Percentiles rank a stretch among this genome's conserved stretches.
phyloP scores from a whole-genome alignment of 805 yeast genomes.

The Nakazawaea sp. region DNA sequence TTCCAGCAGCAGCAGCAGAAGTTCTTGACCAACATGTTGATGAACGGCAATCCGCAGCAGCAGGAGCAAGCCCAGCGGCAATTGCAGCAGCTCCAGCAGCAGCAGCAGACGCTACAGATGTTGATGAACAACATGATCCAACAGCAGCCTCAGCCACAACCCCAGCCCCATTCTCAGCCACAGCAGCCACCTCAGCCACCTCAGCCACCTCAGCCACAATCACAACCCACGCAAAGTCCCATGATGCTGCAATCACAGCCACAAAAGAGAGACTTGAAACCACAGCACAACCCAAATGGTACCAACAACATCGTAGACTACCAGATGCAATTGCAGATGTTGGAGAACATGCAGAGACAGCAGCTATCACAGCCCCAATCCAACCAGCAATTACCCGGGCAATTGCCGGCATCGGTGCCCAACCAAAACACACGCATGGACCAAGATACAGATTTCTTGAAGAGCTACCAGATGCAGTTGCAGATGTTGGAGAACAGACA shows the following conservation, averaged over 20 bases:
- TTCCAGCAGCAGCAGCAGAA: slow-evolving; percentile 7
- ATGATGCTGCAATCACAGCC: no score
- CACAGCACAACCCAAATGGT: slow-evolving; percentile 8
- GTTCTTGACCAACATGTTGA: slow-evolving; percentile 3
- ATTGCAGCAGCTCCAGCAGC: slow-evolving; percentile 9
- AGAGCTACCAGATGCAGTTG: neutral
- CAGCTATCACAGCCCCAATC: slow-evolving; percentile 3
- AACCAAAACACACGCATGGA: neutral
- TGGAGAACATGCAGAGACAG: slow-evolving; percentile 10
- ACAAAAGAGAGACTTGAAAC: no score
- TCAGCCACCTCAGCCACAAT: neutral
- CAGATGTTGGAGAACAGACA: slow-evolving; percentile 1
- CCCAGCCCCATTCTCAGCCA: neutral
- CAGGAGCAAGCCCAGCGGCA: slow-evolving; percentile 9
- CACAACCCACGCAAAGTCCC: neutral
- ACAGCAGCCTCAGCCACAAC: slow-evolving; percentile 7
- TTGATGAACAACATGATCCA: slow-evolving; percentile 6
- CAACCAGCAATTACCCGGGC: neutral
- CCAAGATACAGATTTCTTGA: neutral
- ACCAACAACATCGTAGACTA: slow-evolving; percentile 7
- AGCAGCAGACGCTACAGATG: slow-evolving; percentile 3
- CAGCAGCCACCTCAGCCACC: slow-evolving; percentile 6
- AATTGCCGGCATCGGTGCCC: neutral
- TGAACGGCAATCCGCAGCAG: slow-evolving; percentile 6
- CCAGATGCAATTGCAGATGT: slow-evolving; percentile 7